Base-by-base conservation (phyloP, 768 basidiomycete species). In the Tricholoma matsutake region DNA sequence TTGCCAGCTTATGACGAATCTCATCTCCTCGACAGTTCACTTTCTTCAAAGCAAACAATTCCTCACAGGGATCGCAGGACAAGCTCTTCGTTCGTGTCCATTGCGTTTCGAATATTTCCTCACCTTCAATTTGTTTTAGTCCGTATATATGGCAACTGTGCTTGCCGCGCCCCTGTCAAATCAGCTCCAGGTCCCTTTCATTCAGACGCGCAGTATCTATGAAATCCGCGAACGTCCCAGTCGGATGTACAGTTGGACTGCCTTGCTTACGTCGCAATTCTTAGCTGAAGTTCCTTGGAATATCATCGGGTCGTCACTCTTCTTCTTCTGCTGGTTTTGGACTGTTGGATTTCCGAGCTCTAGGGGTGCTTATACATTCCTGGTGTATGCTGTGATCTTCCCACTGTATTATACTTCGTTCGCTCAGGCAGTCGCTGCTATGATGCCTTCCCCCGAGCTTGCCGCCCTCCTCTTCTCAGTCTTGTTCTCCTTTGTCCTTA, bases 291-390 rank as follows among this genome's bases (percentile, higher is more conserved):
- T 88, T 2, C 87, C 87, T 0, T 88, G 85, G 84, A 87, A 88
- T 63, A 82, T 88, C 16, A 13, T 86, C 1, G 84, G 84, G 25
- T 83, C 86, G 0, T 76, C 80, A 0, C 51, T 90, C 5, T 86
- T 85, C 77, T 91, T 85, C 76, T 67, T 86, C 18, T 87, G 84
- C 68, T 91, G 88, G 88, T 91, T 81, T 69, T 89, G 85, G 84
- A 86, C 87, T 1, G 85, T 89, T 22, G 87, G 85, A 1, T 85
- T 85, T 68, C 76, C 77, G 2, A 75, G 67, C 6, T 76, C 79
- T 11, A 76, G 87, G 41, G 86, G 75, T 1, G 88, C 79, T 3
- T 88, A 81, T 71, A 85, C 83, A 1, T 87, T 82, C 70, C 76
- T 89, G 6, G 73, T 84, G 57, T 72, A 82, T 22, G 81, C 79